phyloP scores from a whole-genome alignment of 2,329 filamentous ascomycete species.

The Pestalotiopsis fici region DNA sequence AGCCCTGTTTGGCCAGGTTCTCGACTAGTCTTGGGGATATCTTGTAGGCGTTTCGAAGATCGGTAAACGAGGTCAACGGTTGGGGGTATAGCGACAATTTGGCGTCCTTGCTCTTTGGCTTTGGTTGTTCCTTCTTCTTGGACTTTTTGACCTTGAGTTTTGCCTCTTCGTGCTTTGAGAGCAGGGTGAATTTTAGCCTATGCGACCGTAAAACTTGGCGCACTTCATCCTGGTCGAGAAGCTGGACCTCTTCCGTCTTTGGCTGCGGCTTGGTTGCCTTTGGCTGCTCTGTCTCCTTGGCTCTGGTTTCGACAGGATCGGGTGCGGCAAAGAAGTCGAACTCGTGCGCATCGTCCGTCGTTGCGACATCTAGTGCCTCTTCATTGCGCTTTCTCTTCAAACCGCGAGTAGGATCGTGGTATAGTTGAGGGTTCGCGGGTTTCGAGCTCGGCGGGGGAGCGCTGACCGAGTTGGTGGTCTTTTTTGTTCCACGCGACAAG shows the following conservation, averaged over 20 bases:
- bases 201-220: slow-evolving; percentile 76
- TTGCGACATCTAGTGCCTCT: slow-evolving; percentile 27
- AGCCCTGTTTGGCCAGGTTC: slow-evolving; percentile 84
- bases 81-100: slow-evolving; percentile 73
- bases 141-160: slow-evolving; percentile 51
- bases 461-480: slow-evolving; percentile 41
- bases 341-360: slow-evolving; percentile 40
- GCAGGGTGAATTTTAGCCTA: slow-evolving; percentile 79
- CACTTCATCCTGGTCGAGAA: slow-evolving; percentile 69
- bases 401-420: slow-evolving; percentile 52
- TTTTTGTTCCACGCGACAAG: slow-evolving; percentile 70
- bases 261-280: slow-evolving; percentile 14
- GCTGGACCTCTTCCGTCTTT: slow-evolving; percentile 27
- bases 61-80: slow-evolving; percentile 75
- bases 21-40: slow-evolving; percentile 72
- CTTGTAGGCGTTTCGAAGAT: slow-evolving; percentile 71
- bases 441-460: slow-evolving; percentile 37
- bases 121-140: slow-evolving; percentile 52
- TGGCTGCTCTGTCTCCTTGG: slow-evolving; percentile 19
- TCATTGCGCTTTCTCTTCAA: slow-evolving; percentile 59
- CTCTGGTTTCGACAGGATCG: slow-evolving; percentile 26
- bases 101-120: slow-evolving; percentile 49
- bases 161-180: slow-evolving; percentile 54
- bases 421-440: slow-evolving; percentile 68
- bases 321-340: slow-evolving; percentile 63